Conservation (phyloP, 306 rosid species). For the Rosa multiflora region DNA sequence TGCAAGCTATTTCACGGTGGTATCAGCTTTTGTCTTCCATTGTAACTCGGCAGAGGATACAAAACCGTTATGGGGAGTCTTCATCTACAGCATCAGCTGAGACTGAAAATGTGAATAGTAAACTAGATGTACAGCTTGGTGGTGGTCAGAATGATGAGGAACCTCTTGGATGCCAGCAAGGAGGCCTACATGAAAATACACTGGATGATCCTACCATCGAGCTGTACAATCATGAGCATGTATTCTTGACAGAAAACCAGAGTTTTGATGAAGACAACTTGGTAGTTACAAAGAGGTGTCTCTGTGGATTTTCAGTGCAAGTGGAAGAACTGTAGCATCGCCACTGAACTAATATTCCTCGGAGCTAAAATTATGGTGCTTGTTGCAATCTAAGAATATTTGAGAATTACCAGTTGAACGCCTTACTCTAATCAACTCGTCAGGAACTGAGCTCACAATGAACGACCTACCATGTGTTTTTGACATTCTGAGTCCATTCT, state of each 20-base stretch:
- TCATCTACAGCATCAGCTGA: slow-evolving; percentile 35
- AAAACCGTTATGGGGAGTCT: slow-evolving; percentile 52
- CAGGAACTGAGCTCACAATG: background rate
- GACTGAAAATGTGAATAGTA: slow-evolving; percentile 21
- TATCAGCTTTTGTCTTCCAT: slow-evolving; percentile 91
- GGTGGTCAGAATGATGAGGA: slow-evolving; percentile 32
- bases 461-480: background rate
- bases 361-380: slow-evolving; percentile 4
- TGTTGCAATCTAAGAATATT: slow-evolving; percentile 7
- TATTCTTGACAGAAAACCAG: slow-evolving; percentile 64
- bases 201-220: slow-evolving; percentile 21
- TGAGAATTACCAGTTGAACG: background rate
- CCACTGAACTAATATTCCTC: background rate
- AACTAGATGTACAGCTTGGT: slow-evolving; percentile 29
- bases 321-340: slow-evolving; percentile 70
- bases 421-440: background rate
- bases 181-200: slow-evolving; percentile 15
- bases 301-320: slow-evolving; percentile 81
- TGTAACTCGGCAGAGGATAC: slow-evolving; percentile 79
- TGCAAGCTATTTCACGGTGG: slow-evolving; percentile 72
- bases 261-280: slow-evolving; percentile 54
- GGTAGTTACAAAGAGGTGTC: slow-evolving; percentile 67
- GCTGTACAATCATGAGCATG: slow-evolving; percentile 63
- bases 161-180: slow-evolving; percentile 26
- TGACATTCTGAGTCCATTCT: background rate